Conservation (phyloP, 371 early-diverging fungal species). For the Capniomyces stellatus region DNA sequence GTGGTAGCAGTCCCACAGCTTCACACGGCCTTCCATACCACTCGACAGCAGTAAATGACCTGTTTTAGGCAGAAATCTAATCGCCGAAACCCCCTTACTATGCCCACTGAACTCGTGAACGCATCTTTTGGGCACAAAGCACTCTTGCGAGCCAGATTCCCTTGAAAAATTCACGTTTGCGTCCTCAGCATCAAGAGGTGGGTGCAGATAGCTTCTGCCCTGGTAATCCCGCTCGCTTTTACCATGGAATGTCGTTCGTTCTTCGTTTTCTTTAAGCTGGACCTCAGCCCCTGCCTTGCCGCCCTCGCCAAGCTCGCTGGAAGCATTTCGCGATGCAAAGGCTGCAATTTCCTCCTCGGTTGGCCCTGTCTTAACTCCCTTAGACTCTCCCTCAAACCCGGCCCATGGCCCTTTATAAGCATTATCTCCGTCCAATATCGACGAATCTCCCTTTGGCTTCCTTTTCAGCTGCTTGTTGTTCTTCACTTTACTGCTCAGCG, state of each 20-base stretch:
- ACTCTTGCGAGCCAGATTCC: conserved; percentile 55
- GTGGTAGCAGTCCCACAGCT: conserved; percentile 90
- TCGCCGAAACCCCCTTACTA: conserved; percentile 75
- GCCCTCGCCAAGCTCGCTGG: conserved; percentile 8
- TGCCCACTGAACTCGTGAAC: conserved; percentile 90
- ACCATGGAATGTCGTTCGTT: conserved; percentile 25
- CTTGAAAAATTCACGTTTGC: conserved; percentile 45
- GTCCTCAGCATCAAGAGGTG: conserved; percentile 58
- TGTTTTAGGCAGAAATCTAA: conserved; percentile 72
- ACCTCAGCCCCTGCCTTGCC: conserved; percentile 4
- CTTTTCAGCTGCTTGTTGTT: conserved; percentile 41
- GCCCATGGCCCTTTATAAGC: conserved; percentile 93
- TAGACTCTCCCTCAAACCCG: conserved; percentile 66
- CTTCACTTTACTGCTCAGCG: conserved; percentile 28
- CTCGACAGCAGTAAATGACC: conserved; percentile 81
- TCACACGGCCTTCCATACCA: conserved; percentile 84
- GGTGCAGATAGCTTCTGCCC: conserved; percentile 88
- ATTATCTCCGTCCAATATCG: conserved; percentile 53
- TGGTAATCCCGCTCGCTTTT: conserved; percentile 65
- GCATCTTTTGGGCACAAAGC: conserved; percentile 66
- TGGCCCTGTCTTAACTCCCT: conserved; percentile 36
- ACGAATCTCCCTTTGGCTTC: conserved; percentile 57
- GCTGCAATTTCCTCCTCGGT: conserved; percentile 19
- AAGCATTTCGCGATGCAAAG: neutral
- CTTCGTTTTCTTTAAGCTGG: conserved; percentile 9